Percentiles rank a stretch among this genome's conserved stretches.
Conservation (phyloP, 148 eudicot species). For the Dianthus caryophyllus region DNA sequence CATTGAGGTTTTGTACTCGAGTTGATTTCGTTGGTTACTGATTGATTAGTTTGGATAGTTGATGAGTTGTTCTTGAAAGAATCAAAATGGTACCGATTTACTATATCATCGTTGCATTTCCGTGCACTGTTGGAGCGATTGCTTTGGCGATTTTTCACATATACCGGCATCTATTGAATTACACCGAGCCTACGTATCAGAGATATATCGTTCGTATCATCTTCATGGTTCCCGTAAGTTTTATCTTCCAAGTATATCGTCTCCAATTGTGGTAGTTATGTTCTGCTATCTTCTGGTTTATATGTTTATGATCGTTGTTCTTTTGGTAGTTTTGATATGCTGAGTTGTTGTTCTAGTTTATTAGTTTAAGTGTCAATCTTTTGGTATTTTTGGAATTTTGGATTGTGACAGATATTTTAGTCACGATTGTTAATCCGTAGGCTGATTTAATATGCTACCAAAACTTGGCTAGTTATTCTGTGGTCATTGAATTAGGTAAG, state of each 20-base stretch:
- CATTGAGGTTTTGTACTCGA: neutral
- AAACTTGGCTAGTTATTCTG: no score
- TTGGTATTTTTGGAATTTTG: no score
- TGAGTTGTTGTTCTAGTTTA: no score
- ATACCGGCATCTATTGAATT: conserved; percentile 78
- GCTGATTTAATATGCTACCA: no score
- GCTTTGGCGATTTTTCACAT: conserved; percentile 71
- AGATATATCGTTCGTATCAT: conserved; percentile 92
- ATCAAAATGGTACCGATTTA: conserved; percentile 56
- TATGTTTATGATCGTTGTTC: no score
- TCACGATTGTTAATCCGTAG: no score
- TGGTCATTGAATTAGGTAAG: no score
- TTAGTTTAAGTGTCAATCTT: neutral
- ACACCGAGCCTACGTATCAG: conserved; percentile 95
- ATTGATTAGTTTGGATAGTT: conserved; percentile 20
- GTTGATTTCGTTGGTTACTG: neutral
- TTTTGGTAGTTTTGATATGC: no score
- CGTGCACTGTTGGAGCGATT: conserved; percentile 86
- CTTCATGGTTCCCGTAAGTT: conserved; percentile 98
- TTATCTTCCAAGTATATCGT: neutral
- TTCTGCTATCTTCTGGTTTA: no score
- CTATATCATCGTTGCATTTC: conserved; percentile 71
- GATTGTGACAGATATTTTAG: no score
- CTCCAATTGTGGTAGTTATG: neutral
- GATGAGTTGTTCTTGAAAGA: conserved; percentile 26